These are phyloP conservation scores for Sorghum bicolor DNA, from an alignment of 176 grass and related monocot genomes.

Conservation along the genomic window DNA sequence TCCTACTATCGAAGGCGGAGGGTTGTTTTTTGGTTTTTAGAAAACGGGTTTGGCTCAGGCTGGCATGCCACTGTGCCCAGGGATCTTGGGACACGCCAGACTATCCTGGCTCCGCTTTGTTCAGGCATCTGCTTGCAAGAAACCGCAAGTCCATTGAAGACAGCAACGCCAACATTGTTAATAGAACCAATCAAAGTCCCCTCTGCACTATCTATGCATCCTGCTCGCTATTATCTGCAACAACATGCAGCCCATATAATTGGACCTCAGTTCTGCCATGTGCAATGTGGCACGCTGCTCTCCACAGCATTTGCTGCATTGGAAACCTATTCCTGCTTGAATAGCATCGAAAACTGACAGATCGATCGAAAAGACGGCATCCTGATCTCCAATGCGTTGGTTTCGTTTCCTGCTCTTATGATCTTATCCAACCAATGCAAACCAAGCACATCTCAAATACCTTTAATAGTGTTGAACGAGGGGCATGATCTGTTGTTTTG, in stretches of 20 bases:
- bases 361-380: not conserved
- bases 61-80: not conserved
- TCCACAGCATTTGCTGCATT: not conserved
- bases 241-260: not conserved
- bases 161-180: constrained; percentile 9
- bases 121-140: constrained; percentile 17
- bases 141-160: constrained; percentile 1
- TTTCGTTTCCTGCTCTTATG: not conserved
- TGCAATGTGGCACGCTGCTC: not conserved
- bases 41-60: too few species aligned
- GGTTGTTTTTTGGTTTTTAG: too few species aligned
- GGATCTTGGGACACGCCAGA: constrained; percentile 24
- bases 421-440: not conserved
- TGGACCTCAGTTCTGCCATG: not conserved
- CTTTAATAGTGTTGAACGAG: not conserved
- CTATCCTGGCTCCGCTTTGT: not conserved
- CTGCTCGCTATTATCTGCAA: not conserved
- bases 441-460: not conserved
- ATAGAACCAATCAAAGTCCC: not conserved
- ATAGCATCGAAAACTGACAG: not conserved
- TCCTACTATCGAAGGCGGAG: too few species aligned
- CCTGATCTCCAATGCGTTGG: not conserved
- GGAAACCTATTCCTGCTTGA: not conserved
- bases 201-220: not conserved
- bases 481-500: not conserved